Evolutionary conservation across 2,329 filamentous ascomycete genomes (phyloP).

Genomic region (Colletotrichum liaoningense): DNA sequence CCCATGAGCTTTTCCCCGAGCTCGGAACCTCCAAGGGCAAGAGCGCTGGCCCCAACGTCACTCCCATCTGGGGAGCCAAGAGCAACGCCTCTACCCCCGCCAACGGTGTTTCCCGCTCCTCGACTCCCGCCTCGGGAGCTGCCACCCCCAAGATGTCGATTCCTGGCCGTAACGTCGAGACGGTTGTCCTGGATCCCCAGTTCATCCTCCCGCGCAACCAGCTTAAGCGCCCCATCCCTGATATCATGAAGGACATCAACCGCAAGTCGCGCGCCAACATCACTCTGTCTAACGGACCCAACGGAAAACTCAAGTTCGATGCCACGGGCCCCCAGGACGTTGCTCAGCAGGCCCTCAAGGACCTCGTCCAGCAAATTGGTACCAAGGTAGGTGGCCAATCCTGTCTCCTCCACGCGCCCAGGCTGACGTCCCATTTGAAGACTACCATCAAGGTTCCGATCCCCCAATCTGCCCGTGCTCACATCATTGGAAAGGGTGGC

Average conservation of each 20-base stretch:
- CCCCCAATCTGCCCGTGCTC: conserved; percentile 83
- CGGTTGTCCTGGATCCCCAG: conserved; percentile 77
- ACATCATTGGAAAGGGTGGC: conserved; percentile 94
- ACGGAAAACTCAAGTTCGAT: conserved; percentile 82
- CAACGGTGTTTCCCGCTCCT: conserved; percentile 69
- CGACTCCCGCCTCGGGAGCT: conserved; percentile 71
- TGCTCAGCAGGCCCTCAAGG: conserved; percentile 88
- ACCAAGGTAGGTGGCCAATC: conserved; percentile 71
- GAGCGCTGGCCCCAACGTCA: conserved; percentile 66
- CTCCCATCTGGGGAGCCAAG: conserved; percentile 83
- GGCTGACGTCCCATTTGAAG: conserved; percentile 41
- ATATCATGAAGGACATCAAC: conserved; percentile 92
- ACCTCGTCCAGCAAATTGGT: conserved; percentile 89
- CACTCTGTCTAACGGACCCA: conserved; percentile 78
- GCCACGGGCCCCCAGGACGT: conserved; percentile 86
- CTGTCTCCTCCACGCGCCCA: neutral
- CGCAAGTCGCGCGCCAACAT: conserved; percentile 89
- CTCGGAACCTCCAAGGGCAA: conserved; percentile 79
- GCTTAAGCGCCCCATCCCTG: conserved; percentile 85
- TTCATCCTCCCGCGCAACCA: conserved; percentile 82
- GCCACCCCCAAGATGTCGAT: conserved; percentile 72
- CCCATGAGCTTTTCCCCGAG: conserved; percentile 93
- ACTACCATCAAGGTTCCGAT: conserved; percentile 79
- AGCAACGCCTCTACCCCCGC: conserved; percentile 66
- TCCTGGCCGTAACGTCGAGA: conserved; percentile 85